These are phyloP conservation scores for Oryza officinalis DNA, from an alignment of 176 grass and related monocot species.

Conservation along the genomic window DNA sequence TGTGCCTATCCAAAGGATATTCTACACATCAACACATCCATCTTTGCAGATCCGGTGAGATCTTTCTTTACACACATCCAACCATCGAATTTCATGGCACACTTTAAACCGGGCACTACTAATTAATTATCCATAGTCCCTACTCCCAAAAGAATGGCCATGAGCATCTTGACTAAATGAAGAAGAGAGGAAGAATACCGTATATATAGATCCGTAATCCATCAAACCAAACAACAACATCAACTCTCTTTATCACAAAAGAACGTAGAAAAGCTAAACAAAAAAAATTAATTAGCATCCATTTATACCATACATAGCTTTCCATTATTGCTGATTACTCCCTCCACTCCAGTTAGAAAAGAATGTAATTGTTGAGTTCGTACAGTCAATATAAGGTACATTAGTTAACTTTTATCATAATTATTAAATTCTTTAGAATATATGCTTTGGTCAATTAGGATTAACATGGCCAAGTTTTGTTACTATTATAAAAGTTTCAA, in stretches of 20 bases:
- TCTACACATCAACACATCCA: conserved; percentile 16
- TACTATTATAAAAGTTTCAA: too few species aligned
- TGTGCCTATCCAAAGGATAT: conserved; percentile 22
- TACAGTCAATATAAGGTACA: not conserved
- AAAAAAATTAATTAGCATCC: conserved; percentile 21
- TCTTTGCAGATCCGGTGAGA: conserved; percentile 29
- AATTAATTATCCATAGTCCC: not conserved
- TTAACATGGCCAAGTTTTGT: not conserved
- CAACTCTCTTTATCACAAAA: not conserved
- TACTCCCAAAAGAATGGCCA: conserved; percentile 21
- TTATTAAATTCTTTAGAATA: not conserved
- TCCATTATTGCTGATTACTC: not conserved
- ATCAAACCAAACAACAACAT: conserved; percentile 1
- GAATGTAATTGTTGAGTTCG: not conserved
- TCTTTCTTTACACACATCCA: conserved; percentile 8
- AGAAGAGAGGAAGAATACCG: conserved; percentile 1
- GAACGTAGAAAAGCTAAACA: not conserved
- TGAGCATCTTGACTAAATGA: conserved; percentile 6
- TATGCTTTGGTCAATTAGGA: not conserved
- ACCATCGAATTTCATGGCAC: not conserved
- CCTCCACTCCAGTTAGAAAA: not conserved
- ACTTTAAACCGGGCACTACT: not conserved
- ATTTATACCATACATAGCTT: conserved; percentile 2
- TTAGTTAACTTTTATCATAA: not conserved
- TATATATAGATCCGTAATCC: not conserved